phyloP scores from a whole-genome alignment of 305 asterid species.

The Solanum aculeatissimum region DNA sequence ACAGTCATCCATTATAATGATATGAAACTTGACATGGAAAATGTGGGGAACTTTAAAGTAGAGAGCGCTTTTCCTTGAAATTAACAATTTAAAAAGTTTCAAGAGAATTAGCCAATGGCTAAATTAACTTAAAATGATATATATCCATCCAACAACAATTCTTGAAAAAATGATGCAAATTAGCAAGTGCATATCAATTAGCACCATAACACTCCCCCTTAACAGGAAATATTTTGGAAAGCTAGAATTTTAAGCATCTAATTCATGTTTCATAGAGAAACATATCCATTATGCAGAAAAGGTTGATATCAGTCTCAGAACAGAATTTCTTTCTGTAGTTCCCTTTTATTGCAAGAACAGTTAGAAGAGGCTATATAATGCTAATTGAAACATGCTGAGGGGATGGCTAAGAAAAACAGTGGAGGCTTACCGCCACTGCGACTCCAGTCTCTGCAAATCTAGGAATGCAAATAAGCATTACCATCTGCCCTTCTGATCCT shows the following conservation, averaged over 20 bases:
- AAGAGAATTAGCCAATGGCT: background rate
- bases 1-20: background rate
- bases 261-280: background rate
- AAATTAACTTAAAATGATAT: background rate
- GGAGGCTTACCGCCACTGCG: conserved; percentile 71
- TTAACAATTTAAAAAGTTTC: background rate
- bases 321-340: background rate
- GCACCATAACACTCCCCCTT: background rate
- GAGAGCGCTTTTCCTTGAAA: background rate
- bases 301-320: background rate
- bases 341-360: background rate
- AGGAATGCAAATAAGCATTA: conserved; percentile 76
- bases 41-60: background rate
- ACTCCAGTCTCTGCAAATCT: conserved; percentile 72
- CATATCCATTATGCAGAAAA: background rate
- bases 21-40: background rate
- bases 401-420: background rate
- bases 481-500: conserved; percentile 83
- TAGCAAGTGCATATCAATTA: background rate
- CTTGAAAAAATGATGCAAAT: background rate
- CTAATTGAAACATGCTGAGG: background rate
- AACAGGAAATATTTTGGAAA: background rate
- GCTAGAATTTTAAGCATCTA: background rate
- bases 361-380: background rate
- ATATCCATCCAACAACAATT: background rate